Evolutionary conservation across 2,329 filamentous ascomycete species (phyloP).

Genomic region (Juglanconis sp.): DNA sequence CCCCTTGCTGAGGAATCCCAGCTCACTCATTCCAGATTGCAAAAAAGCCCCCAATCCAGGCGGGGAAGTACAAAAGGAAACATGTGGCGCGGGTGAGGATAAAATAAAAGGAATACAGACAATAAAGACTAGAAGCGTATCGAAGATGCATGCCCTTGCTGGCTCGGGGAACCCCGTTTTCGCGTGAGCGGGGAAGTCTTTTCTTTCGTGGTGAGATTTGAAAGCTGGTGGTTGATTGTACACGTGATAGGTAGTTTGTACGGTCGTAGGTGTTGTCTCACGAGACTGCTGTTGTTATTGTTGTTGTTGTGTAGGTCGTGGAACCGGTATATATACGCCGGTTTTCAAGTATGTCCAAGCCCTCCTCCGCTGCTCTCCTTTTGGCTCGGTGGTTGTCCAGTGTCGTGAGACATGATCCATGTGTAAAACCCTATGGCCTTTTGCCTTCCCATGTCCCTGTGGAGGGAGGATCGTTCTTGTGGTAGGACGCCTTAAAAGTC

Average conservation of each 20-base stretch:
- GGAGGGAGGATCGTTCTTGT: constrained; percentile 16
- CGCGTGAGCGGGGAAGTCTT: constrained; percentile 29
- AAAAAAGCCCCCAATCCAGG: neutral
- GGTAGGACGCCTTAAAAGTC: constrained; percentile 10
- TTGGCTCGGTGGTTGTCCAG: neutral
- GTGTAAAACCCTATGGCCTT: constrained; percentile 6
- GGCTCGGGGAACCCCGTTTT: constrained; percentile 15
- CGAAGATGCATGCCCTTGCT: constrained; percentile 17
- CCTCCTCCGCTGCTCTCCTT: neutral
- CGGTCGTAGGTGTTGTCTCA: neutral
- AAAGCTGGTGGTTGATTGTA: constrained; percentile 16
- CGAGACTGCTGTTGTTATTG: neutral
- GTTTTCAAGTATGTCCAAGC: neutral
- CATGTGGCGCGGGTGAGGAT: neutral
- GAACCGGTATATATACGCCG: neutral
- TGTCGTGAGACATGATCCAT: constrained; percentile 14
- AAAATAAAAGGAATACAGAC: constrained; percentile 16
- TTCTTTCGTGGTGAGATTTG: constrained; percentile 22
- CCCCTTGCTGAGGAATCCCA: neutral
- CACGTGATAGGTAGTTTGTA: constrained; percentile 10
- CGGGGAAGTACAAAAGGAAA: constrained; percentile 15
- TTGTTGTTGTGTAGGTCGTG: neutral
- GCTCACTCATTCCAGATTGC: neutral
- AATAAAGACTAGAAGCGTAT: constrained; percentile 18
- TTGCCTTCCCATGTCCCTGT: constrained; percentile 7